Base-by-base conservation (phyloP, 352 stramenopile species). In the Phytophthora capsici region DNA sequence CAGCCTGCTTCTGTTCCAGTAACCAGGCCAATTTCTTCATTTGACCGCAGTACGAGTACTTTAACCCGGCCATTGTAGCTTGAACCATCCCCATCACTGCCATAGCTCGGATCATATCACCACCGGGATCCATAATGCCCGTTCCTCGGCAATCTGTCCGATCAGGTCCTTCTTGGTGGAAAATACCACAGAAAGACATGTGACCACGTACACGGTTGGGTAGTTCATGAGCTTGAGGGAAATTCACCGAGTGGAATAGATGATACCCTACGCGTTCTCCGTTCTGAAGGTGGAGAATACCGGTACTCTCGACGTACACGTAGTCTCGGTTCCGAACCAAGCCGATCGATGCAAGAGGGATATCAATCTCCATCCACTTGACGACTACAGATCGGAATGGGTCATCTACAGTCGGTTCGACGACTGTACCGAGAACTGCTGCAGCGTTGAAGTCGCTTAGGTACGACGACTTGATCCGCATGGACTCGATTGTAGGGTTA, bases 111-210 rank as follows among this genome's bases (percentile, higher is more conserved):
- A 69, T 63, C 46, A 64, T 63, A 16, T 56, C 53, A 19, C 61
- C 54, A 20, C 36, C 40, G 6, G 52, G 61, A 23, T 69, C 54
- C 36, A 69, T 53, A 45, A 69, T 50, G 0, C 52, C 61, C 6
- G 53, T 69, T 2, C 47, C 53, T 22, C 48, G 55, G 10, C 45
- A 57, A 5, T 69, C 61, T 28, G 55, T 63, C 1, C 38, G 19
- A 17, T 63, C 48, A 13, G 46, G 25, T 3, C 37, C 46, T 43
- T 57, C 46, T 19, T 69, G 52, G 30, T 66, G 63, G 57, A 73
- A 79, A 36, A 82, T 49, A 1, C 48, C 66, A 37, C 66, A 77
- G 32, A 78, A 67, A 12, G 69, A 82, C 34, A 82, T 73, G 59
- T 78, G 76, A 14, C 69, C 73, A 20, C 73, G 69, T 4, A 69